Percentiles rank a stretch among this genome's conserved stretches.
These are phyloP conservation scores for Hanseniaspora guilliermondii DNA, from an alignment of 805 yeast genomes.

Conservation along the genomic window DNA sequence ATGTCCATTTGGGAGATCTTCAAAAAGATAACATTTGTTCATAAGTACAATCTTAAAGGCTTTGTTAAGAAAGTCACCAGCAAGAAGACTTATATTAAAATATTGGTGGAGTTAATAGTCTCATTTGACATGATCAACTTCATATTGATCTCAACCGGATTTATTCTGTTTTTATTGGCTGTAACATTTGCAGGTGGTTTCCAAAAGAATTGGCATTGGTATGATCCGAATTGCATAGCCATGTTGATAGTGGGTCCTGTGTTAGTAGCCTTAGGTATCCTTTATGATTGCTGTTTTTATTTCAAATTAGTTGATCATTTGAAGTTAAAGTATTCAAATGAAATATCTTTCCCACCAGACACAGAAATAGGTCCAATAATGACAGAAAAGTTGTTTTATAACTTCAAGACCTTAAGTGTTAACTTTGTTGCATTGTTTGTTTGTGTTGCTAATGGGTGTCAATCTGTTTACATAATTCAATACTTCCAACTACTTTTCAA, in stretches of 20 bases:
- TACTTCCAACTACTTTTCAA: slow-evolving; percentile 22
- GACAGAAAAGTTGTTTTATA: slow-evolving; percentile 16
- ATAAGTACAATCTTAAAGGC: background rate
- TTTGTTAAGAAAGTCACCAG: background rate
- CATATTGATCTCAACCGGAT: slow-evolving; percentile 19
- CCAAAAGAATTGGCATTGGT: slow-evolving; percentile 8
- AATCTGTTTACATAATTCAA: slow-evolving; percentile 21
- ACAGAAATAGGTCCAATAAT: slow-evolving; percentile 16
- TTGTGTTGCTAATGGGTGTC: slow-evolving; percentile 19
- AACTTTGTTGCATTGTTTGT: slow-evolving; percentile 18
- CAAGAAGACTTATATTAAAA: background rate
- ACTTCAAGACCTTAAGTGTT: slow-evolving; percentile 16
- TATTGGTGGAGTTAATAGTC: slow-evolving; percentile 14
- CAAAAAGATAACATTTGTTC: background rate
- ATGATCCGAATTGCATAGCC: background rate
- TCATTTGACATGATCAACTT: slow-evolving; percentile 21
- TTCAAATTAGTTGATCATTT: slow-evolving; percentile 9
- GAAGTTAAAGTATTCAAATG: background rate
- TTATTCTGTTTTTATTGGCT: slow-evolving; percentile 19
- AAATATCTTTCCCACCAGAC: background rate
- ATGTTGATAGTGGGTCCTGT: slow-evolving; percentile 2
- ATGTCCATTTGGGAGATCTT: background rate
- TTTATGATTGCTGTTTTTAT: slow-evolving; percentile 8
- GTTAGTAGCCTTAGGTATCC: background rate
- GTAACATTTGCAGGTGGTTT: slow-evolving; percentile 18